Conservation (phyloP, 306 rosid species). For the Fagus crenata region DNA sequence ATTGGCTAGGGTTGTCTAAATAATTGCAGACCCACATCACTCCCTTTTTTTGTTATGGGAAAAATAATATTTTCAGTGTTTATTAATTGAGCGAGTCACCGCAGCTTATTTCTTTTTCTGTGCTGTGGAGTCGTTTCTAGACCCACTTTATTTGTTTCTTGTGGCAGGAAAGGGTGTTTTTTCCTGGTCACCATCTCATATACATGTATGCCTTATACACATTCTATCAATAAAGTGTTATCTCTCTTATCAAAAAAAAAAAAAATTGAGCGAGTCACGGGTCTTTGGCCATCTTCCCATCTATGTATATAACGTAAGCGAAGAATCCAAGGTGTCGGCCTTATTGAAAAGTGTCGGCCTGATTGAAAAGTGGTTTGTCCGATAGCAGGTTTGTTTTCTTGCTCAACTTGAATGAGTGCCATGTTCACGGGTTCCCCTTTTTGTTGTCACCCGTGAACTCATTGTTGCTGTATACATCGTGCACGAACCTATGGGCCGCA, state of each 20-base stretch:
- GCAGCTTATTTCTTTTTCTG: too few species aligned
- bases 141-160: too few species aligned
- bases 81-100: not conserved
- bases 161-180: too few species aligned
- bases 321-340: not conserved
- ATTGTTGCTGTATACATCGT: not conserved
- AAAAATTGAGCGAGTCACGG: slow-evolving; percentile 11
- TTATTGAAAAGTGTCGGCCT: not conserved
- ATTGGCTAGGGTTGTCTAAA: too few species aligned
- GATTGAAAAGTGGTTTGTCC: not conserved
- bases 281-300: not conserved
- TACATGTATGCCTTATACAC: too few species aligned
- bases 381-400: not conserved
- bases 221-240: too few species aligned
- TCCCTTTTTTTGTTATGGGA: not conserved
- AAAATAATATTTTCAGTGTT: not conserved
- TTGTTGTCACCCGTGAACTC: not conserved
- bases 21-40: too few species aligned
- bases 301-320: too few species aligned
- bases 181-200: too few species aligned
- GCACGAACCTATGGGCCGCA: not conserved
- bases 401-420: slow-evolving; percentile 1
- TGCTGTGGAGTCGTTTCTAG: too few species aligned
- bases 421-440: not conserved
- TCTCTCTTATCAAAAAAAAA: too few species aligned